Percentiles rank a stretch among this genome's conserved stretches.
phyloP scores from a whole-genome alignment of 257 asterid genomes.

The Agastache rugosa region DNA sequence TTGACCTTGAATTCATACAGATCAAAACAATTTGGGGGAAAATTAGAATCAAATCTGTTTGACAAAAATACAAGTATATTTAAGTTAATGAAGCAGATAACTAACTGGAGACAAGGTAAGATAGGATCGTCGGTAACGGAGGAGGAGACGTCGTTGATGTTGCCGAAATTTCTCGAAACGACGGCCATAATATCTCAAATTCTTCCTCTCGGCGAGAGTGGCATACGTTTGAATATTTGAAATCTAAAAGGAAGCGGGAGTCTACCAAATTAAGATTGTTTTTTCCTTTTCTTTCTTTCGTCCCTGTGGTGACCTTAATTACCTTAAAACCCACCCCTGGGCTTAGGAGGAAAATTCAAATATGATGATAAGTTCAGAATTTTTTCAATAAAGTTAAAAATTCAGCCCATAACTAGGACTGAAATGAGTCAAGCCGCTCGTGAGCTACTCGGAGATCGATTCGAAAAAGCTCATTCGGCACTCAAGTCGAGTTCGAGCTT shows the following conservation, averaged over 20 bases:
- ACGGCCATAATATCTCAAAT: constrained; percentile 49
- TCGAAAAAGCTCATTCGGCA: too few species aligned
- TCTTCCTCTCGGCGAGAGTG: constrained; percentile 32
- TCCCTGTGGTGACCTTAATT: background rate
- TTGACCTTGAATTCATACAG: constrained; percentile 51
- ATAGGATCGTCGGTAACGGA: constrained; percentile 61
- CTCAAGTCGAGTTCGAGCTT: too few species aligned
- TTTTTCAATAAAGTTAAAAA: too few species aligned
- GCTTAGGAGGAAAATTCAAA: too few species aligned
- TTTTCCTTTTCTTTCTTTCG: background rate
- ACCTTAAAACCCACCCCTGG: background rate
- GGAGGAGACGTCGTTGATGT: constrained; percentile 36
- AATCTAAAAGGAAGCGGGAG: constrained; percentile 42
- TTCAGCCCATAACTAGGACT: too few species aligned
- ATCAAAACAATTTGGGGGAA: constrained; percentile 18
- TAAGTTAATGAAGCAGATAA: background rate
- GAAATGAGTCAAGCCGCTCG: too few species aligned
- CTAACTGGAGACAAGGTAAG: constrained; percentile 66
- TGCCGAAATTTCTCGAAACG: constrained; percentile 41
- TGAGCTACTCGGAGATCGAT: too few species aligned
- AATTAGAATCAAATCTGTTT: constrained; percentile 9
- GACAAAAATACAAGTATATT: background rate
- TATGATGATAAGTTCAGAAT: too few species aligned
- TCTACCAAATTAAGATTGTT: background rate
- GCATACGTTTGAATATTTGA: constrained; percentile 35